phyloP scores from a whole-genome alignment of 192 early-diverging fungal species.

The Coemansia sp. region DNA sequence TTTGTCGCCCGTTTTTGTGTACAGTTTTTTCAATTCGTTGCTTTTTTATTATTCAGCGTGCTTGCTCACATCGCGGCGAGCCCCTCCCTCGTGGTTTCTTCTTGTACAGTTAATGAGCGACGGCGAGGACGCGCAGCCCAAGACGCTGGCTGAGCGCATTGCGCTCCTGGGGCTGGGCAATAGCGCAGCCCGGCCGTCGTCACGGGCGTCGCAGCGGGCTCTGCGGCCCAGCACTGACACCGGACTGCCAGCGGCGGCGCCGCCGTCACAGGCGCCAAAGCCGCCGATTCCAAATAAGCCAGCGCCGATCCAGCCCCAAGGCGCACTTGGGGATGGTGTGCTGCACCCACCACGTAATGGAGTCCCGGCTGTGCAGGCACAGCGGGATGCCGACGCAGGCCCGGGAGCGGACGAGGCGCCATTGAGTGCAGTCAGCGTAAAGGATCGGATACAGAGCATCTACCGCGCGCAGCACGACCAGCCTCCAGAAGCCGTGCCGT shows the following conservation, averaged over 20 bases:
- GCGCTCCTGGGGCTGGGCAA: conserved; percentile 37
- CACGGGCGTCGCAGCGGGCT: conserved; percentile 6
- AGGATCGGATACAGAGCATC: conserved; percentile 33
- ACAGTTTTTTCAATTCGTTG: background rate
- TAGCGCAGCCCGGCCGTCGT: conserved; percentile 13
- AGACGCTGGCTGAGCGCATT: conserved; percentile 50
- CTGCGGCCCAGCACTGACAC: background rate
- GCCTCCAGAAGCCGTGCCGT: background rate
- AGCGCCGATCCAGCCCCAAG: background rate
- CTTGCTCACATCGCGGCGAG: too few species aligned
- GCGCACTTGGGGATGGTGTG: background rate
- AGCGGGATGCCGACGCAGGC: background rate
- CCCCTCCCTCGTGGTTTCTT: too few species aligned
- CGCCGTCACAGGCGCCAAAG: conserved; percentile 2
- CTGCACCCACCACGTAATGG: conserved; percentile 1
- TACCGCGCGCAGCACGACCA: background rate
- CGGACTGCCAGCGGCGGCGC: background rate
- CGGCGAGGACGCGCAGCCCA: conserved; percentile 41
- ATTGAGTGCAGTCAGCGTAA: conserved; percentile 12
- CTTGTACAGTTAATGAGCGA: conserved; percentile 40
- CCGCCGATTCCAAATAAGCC: conserved; percentile 20
- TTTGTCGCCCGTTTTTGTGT: background rate
- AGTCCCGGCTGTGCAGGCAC: conserved; percentile 22
- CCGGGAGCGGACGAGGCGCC: background rate
- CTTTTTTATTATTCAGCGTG: too few species aligned